A percentile compares a stretch with the other conserved stretches of the same genome.
Evolutionary conservation across 2,329 filamentous ascomycete genomes (phyloP).

Genomic region (Drechslerella dactyloides): DNA sequence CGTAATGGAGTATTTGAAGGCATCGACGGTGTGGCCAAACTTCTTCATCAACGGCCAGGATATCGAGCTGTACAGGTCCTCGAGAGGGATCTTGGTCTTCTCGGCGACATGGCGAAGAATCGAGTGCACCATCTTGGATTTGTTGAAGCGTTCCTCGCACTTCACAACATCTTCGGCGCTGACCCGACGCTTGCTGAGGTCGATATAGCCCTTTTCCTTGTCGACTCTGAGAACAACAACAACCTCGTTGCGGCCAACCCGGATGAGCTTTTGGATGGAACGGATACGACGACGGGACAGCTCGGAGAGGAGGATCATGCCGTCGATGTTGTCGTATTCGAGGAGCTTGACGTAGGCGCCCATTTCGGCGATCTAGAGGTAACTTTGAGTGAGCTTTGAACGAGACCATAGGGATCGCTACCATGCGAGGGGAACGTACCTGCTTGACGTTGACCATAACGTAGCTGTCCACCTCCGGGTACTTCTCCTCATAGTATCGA

Average conservation of each 20-base stretch:
- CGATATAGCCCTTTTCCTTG: constrained; percentile 99
- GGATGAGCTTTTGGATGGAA: constrained; percentile 98
- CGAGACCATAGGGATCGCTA: neutral
- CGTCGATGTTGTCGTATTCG: constrained; percentile 99
- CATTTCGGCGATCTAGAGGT: constrained; percentile 90
- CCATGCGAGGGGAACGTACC: constrained; percentile 62
- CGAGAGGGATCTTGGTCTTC: constrained; percentile 93
- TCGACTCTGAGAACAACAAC: constrained; percentile 98
- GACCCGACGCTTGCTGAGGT: constrained; percentile 97
- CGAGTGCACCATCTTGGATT: constrained; percentile 98
- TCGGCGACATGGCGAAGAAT: constrained; percentile 99
- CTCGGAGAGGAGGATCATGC: constrained; percentile 99
- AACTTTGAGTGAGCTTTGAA: neutral
- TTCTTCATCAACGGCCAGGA: constrained; percentile 98
- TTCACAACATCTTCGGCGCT: constrained; percentile 97
- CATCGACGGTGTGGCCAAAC: constrained; percentile 94
- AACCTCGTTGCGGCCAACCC: constrained; percentile 96
- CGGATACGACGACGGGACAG: constrained; percentile 96
- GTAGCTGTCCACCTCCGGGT: constrained; percentile 97
- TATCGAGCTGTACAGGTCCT: constrained; percentile 90
- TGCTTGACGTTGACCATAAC: constrained; percentile 99
- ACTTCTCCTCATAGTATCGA: constrained; percentile 97
- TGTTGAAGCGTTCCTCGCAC: constrained; percentile 99
- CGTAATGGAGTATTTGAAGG: constrained; percentile 99
- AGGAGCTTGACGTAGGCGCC: constrained; percentile 99